Conservation (phyloP, 345 rosid species). For the Schrenkiella parvula region DNA sequence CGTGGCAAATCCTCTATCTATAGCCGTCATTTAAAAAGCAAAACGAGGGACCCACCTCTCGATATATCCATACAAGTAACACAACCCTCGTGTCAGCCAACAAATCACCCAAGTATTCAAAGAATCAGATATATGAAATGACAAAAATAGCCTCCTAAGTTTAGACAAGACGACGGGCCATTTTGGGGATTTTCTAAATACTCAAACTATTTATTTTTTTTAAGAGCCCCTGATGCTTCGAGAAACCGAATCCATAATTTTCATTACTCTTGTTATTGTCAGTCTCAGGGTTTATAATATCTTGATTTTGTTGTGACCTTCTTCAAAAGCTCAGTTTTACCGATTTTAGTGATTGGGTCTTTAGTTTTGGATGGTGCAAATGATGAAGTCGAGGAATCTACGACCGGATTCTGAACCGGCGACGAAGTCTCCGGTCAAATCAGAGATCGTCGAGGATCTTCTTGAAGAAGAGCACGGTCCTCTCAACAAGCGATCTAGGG, state of each 20-base stretch:
- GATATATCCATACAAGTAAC: background rate
- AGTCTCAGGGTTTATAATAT: conserved; percentile 1
- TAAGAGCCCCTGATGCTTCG: too few species aligned
- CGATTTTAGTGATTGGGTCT: too few species aligned
- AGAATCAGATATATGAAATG: background rate
- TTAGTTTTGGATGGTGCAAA: conserved; percentile 65
- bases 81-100: background rate
- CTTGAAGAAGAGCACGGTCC: conserved; percentile 71
- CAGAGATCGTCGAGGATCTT: conserved; percentile 71
- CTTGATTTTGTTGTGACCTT: background rate
- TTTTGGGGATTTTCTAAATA: conserved; percentile 1
- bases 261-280: conserved; percentile 1
- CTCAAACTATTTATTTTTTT: background rate
- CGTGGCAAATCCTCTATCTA: conserved; percentile 19
- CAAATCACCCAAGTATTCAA: conserved; percentile 8
- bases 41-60: conserved; percentile 5
- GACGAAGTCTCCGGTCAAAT: conserved; percentile 58
- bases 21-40: conserved; percentile 21
- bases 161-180: background rate
- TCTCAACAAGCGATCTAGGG: conserved; percentile 63
- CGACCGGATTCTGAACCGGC: conserved; percentile 30
- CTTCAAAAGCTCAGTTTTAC: too few species aligned
- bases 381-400: conserved; percentile 60
- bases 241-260: background rate
- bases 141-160: conserved; percentile 18